Conservation (phyloP, 192 early-diverging fungal genomes). For the Coemansia reversa region DNA sequence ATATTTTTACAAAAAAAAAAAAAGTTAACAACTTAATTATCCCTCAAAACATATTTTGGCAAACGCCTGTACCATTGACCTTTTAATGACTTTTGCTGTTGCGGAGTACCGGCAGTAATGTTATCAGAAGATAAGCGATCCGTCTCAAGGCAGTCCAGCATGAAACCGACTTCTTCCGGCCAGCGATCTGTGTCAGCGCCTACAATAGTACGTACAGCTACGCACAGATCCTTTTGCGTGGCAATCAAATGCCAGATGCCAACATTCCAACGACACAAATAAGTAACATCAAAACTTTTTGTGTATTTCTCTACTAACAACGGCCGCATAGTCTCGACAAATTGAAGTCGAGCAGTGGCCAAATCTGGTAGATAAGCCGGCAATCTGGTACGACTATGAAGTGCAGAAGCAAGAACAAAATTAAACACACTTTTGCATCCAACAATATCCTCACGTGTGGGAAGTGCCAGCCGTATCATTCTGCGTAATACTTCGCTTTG, state of each 20-base stretch:
- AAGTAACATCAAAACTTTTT: slow-evolving; percentile 39
- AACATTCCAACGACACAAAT: slow-evolving; percentile 35
- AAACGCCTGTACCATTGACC: slow-evolving; percentile 41
- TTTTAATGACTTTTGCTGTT: background rate
- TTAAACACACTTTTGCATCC: slow-evolving; percentile 41
- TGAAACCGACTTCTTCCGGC: slow-evolving; percentile 41
- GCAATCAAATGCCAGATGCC: slow-evolving; percentile 46
- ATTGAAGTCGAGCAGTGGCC: slow-evolving; percentile 30
- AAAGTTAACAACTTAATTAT: background rate
- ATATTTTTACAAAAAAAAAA: too few species aligned
- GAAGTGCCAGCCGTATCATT: slow-evolving; percentile 24
- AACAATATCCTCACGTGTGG: slow-evolving; percentile 48
- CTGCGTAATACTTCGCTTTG: slow-evolving; percentile 8
- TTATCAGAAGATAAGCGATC: background rate
- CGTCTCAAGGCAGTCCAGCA: slow-evolving; percentile 35
- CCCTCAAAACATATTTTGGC: slow-evolving; percentile 28
- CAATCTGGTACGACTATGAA: slow-evolving; percentile 15
- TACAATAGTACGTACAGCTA: slow-evolving; percentile 33
- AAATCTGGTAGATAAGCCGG: slow-evolving; percentile 45
- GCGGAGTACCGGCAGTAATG: background rate
- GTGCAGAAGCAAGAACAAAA: slow-evolving; percentile 24
- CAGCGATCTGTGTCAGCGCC: slow-evolving; percentile 41
- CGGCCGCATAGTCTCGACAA: slow-evolving; percentile 23
- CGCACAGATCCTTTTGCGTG: slow-evolving; percentile 30
- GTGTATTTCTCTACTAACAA: slow-evolving; percentile 21